These are phyloP conservation scores for Malassezia sp. DNA, from an alignment of 1,284 basidiomycete genomes.

Conservation along the genomic window DNA sequence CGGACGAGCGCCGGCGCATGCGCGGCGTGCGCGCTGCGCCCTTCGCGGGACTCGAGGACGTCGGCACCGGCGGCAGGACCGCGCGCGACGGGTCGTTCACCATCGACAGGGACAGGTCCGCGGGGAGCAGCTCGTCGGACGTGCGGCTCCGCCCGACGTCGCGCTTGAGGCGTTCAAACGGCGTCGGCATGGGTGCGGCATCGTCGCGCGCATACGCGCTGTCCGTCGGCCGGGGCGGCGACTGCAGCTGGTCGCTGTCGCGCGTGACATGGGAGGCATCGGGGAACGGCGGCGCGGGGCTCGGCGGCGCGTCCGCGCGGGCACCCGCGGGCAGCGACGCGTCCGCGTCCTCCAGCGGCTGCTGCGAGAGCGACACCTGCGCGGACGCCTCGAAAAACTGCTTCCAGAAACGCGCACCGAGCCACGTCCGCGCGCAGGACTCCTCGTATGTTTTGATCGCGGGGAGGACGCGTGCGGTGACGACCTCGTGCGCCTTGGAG, in stretches of 20 bases:
- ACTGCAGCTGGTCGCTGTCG: constrained; percentile 13
- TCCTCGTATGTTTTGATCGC: constrained; percentile 77
- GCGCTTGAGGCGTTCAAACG: constrained; percentile 61
- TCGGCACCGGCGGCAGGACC: constrained; percentile 3
- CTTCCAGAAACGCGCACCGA: constrained; percentile 90
- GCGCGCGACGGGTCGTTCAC: constrained; percentile 14
- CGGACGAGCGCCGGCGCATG: constrained; percentile 9
- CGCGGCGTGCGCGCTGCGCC: not conserved
- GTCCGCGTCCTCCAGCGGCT: constrained; percentile 16
- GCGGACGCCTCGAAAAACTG: constrained; percentile 85
- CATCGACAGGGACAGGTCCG: constrained; percentile 12
- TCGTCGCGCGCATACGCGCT: constrained; percentile 8
- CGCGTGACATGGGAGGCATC: constrained; percentile 5
- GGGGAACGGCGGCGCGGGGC: not conserved
- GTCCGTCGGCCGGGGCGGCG: constrained; percentile 13
- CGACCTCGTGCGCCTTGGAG: constrained; percentile 72
- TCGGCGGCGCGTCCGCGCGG: not conserved
- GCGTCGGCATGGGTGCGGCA: constrained; percentile 54
- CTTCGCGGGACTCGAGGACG: constrained; percentile 13
- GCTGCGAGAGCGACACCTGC: constrained; percentile 58
- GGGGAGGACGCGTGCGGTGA: constrained; percentile 69
- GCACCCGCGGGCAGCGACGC: not conserved
- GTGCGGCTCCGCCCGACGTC: constrained; percentile 52
- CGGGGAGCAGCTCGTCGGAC: constrained; percentile 42
- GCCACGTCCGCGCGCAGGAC: constrained; percentile 71